These are phyloP conservation scores for Funneliformis geosporum DNA, from an alignment of 192 early-diverging fungal species.

Conservation along the genomic window DNA sequence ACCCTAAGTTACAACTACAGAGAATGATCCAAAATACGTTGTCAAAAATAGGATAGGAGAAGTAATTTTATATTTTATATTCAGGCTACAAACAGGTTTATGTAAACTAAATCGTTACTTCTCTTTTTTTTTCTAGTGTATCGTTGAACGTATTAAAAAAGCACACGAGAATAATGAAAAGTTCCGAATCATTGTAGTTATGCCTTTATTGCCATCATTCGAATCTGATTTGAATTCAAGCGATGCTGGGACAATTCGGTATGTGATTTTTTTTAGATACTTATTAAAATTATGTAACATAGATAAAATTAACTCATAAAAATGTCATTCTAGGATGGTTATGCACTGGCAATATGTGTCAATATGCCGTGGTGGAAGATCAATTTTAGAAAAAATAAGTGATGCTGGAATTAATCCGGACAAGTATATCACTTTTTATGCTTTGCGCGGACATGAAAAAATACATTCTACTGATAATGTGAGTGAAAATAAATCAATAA, in stretches of 20 bases:
- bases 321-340: constrained; percentile 48
- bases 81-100: constrained; percentile 18
- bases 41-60: constrained; percentile 65
- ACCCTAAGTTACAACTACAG: constrained; percentile 35
- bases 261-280: not conserved
- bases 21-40: constrained; percentile 40
- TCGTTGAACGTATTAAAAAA: constrained; percentile 73
- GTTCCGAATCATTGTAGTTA: constrained; percentile 77
- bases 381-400: constrained; percentile 60
- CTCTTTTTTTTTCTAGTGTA: constrained; percentile 52
- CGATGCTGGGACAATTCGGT: constrained; percentile 68
- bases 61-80: constrained; percentile 15
- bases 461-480: constrained; percentile 46
- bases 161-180: constrained; percentile 69
- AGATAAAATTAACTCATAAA: not conserved
- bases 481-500: constrained; percentile 26
- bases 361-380: constrained; percentile 74
- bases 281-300: not conserved
- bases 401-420: constrained; percentile 58
- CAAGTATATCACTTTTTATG: constrained; percentile 73
- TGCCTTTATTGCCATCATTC: constrained; percentile 85
- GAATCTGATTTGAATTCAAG: constrained; percentile 75
- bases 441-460: constrained; percentile 74
- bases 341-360: constrained; percentile 82
- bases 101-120: constrained; percentile 31